Base-by-base conservation (phyloP, 139 green algal species). In the Penium margaritaceum region DNA sequence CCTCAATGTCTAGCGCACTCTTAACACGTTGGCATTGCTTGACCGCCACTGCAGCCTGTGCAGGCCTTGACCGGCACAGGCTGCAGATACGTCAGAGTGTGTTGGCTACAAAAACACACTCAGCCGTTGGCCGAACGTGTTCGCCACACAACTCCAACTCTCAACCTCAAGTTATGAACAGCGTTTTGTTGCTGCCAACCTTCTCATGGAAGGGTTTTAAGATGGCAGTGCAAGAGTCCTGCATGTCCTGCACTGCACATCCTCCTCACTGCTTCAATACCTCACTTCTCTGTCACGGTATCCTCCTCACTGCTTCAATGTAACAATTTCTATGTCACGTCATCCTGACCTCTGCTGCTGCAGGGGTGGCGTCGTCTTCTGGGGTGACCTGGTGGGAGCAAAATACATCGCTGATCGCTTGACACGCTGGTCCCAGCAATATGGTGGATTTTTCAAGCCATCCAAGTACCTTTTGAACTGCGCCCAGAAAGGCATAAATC, bases 371-470 rank as follows among this genome's bases (percentile, higher is more conserved):
- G 32, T 80, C 9, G 73, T 80, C 19, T 80, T 67, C 32, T 80
- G 73, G 73, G 73, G 36, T 37, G 73, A 80, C 39, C 47, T 68
- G 21, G 38, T 80, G 21, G 73, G 73, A 5, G 35, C 65, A 9
- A 80, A 80, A 67, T 35, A 72, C 54, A 77, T 80, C 33, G 14
- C 65, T n/a, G 66, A 67, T 34, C 64, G 35, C 1, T 36, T 80
- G 24, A 80, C 21, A 21, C 78, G 27, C 6, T 80, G 73, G 73
- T 69, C 39, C 30, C 35, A 80, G 58, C 24, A 32, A 27, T 76
- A 61, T 55, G 73, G 73, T n/a, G 73, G 73, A 1, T 80, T 80
- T 53, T 80, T 80, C 63, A 78, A 78, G 33, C 73, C 73, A 1
- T 57, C 67, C 41, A 51, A 30, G 12, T 80, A 64, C 32, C n/a